Base-by-base conservation (phyloP, 2,329 filamentous ascomycete genomes). In the Verticillium zaregamsianum region DNA sequence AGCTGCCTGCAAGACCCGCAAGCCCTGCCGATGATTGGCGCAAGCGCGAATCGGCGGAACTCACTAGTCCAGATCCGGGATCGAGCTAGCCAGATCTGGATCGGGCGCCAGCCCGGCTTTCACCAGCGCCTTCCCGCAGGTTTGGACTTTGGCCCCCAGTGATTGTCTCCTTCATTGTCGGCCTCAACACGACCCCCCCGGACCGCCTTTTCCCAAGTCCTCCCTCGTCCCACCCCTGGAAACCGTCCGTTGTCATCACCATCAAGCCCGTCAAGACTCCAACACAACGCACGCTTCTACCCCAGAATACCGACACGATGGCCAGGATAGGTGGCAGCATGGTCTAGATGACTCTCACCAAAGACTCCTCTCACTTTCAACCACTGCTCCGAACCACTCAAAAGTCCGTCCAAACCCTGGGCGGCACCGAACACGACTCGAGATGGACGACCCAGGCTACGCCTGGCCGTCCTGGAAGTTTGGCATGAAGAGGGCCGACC, bases 381-480 rank as follows among this genome's bases (percentile, higher is more conserved):
- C 33, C 14, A 58, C 23, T 37, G 33, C 56, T 52, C 56, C 40
- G 35, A 58, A 58, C 39, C 57, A 17, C 20, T 14, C 45, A 32
- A 15, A 58, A 58, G 57, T 25, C 57, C 57, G 57, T 58, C 58
- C 45, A 35, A 7, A n/a, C 28, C 58, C 31, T 28, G 32, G 57
- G 57, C 57, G 58, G 58, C 58, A 55, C 28, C 57, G 32, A 15
- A 20, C 20, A 52, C 20, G 11, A 52, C 45, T 45, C 59, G 61
- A 68, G 64, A 86, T 87, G 84, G 83, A 86, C 73, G 83, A 86
- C 61, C 79, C 77, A 35, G 77, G 73, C 66, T 77, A 73, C 70
- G 76, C 78, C 67, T 87, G 84, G 84, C 84, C 84, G 54, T 80
- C 81, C 68, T 87, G 84, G 84, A 86, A 86, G 72, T 87, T 86